Percentiles rank a stretch among this genome's conserved stretches.
Conservation (phyloP, 148 eudicot genomes). For the Selenicereus undatus region DNA sequence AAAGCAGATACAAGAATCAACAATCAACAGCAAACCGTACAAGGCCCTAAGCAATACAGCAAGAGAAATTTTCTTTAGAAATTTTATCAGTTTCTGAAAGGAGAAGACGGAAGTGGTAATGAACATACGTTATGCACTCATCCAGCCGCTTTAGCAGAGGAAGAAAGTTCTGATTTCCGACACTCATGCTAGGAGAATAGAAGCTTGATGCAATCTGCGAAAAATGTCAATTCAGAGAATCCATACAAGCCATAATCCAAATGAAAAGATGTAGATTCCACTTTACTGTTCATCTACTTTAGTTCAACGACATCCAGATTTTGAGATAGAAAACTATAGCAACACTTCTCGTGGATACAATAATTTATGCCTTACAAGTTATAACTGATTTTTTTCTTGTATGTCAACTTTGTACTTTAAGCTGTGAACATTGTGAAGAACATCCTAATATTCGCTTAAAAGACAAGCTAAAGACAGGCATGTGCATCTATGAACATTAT, state of each 20-base stretch:
- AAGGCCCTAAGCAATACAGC: neutral
- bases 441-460: no score
- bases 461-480: no score
- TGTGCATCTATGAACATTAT: no score
- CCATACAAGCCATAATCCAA: constrained; percentile 5
- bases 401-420: no score
- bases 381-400: no score
- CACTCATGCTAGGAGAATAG: constrained; percentile 81
- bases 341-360: no score
- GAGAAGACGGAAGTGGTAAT: constrained; percentile 2
- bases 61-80: neutral
- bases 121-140: constrained; percentile 91
- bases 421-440: no score
- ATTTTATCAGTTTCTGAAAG: constrained; percentile 9
- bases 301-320: neutral
- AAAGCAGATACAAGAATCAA: constrained; percentile 1
- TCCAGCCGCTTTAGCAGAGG: constrained; percentile 86
- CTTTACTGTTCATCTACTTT: neutral
- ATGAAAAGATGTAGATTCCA: neutral
- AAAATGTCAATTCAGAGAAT: constrained; percentile 15
- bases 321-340: neutral
- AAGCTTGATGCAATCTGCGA: constrained; percentile 88
- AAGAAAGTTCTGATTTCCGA: constrained; percentile 72
- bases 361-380: no score
- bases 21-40: neutral